Conservation (phyloP, 345 rosid genomes). For the Geranium rotundifolium region DNA sequence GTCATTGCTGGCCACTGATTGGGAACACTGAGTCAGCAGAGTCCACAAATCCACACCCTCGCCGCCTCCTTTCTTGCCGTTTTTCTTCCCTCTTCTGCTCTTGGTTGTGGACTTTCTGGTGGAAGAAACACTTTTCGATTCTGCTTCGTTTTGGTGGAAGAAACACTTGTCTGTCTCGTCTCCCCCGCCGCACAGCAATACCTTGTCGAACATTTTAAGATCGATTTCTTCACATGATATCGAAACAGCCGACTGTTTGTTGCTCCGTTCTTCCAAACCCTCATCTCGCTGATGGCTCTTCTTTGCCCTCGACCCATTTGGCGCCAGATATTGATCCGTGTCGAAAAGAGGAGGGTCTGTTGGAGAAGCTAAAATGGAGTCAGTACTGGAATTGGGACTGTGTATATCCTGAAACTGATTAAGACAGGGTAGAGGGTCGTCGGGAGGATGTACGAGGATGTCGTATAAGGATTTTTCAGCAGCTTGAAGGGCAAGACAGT, state of each 20-base stretch:
- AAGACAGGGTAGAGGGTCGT: too few species aligned
- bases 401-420: slow-evolving; percentile 1
- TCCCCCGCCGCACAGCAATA: slow-evolving; percentile 5
- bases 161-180: neutral
- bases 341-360: slow-evolving; percentile 3
- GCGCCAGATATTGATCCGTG: slow-evolving; percentile 3
- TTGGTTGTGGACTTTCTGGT: slow-evolving; percentile 15
- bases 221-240: slow-evolving; percentile 16
- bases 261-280: slow-evolving; percentile 15
- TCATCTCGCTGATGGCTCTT: slow-evolving; percentile 28
- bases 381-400: slow-evolving; percentile 6
- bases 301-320: slow-evolving; percentile 10
- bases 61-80: slow-evolving; percentile 11
- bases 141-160: neutral
- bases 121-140: neutral
- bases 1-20: slow-evolving; percentile 48
- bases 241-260: slow-evolving; percentile 26
- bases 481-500: slow-evolving; percentile 71
- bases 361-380: neutral
- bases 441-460: slow-evolving; percentile 31
- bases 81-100: slow-evolving; percentile 14
- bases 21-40: slow-evolving; percentile 55
- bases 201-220: too few species aligned
- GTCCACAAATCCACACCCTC: slow-evolving; percentile 40
- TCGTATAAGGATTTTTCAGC: slow-evolving; percentile 67